Evolutionary conservation across 371 early-diverging fungal genomes (phyloP).

Genomic region (Actinomucor elegans): DNA sequence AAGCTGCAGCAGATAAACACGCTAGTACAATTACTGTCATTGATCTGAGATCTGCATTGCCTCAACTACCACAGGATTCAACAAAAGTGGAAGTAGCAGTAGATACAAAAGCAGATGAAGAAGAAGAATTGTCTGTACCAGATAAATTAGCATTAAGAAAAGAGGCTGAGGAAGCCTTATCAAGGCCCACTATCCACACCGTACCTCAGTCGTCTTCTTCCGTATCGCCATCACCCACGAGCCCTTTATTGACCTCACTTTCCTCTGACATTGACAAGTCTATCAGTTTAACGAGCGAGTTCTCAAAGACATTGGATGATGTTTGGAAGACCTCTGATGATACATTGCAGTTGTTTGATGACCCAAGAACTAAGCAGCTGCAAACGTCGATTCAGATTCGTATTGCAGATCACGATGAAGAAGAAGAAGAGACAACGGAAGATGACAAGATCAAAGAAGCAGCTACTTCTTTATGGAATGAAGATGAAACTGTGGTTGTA

Average conservation of each 20-base stretch:
- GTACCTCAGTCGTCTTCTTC: neutral
- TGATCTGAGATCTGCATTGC: slow-evolving; percentile 12
- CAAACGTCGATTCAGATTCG: slow-evolving; percentile 2
- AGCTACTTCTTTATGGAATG: slow-evolving; percentile 24
- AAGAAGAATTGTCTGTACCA: slow-evolving; percentile 8
- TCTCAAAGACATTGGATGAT: slow-evolving; percentile 24
- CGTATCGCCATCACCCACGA: neutral
- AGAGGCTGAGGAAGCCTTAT: slow-evolving; percentile 12
- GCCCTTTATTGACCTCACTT: neutral
- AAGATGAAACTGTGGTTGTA: slow-evolving; percentile 20
- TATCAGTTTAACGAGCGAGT: neutral
- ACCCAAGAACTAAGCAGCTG: slow-evolving; percentile 1
- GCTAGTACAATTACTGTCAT: slow-evolving; percentile 13
- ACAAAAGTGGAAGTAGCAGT: neutral
- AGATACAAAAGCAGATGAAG: neutral
- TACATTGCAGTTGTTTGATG: slow-evolving; percentile 3
- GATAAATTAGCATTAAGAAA: slow-evolving; percentile 14
- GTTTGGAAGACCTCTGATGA: slow-evolving; percentile 20
- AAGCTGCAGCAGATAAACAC: slow-evolving; percentile 4
- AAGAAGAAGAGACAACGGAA: slow-evolving; percentile 12
- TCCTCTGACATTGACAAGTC: neutral
- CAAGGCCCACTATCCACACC: neutral
- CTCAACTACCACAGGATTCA: neutral
- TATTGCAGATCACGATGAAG: neutral
- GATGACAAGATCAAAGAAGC: slow-evolving; percentile 17